A percentile compares a stretch with the other conserved stretches of the same genome.
Conservation (phyloP, 371 early-diverging fungal genomes). For the Mortierella polycephala region DNA sequence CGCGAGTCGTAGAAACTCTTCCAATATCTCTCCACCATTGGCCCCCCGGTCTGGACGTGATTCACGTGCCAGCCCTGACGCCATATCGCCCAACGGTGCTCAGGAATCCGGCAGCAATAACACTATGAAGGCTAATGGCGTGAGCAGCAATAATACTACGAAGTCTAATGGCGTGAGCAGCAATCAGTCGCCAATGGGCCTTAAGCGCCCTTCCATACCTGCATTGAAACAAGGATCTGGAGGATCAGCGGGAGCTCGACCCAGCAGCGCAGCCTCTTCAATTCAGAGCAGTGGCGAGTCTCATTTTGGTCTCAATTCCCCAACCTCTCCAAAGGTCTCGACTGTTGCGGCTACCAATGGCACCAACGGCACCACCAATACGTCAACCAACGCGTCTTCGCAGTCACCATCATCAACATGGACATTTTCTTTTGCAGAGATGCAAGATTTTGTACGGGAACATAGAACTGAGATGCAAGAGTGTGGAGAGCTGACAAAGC, state of each 20-base stretch:
- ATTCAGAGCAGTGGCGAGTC: slow-evolving; percentile 18
- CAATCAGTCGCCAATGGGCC: slow-evolving; percentile 4
- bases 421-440: slow-evolving; percentile 36
- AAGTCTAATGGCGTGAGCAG: slow-evolving; percentile 3
- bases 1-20: slow-evolving; percentile 26
- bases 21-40: slow-evolving; percentile 37
- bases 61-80: slow-evolving; percentile 25
- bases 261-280: slow-evolving; percentile 9
- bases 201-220: slow-evolving; percentile 38
- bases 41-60: slow-evolving; percentile 12
- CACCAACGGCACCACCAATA: background rate
- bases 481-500: slow-evolving; percentile 76
- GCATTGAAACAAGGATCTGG: slow-evolving; percentile 14
- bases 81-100: background rate
- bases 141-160: background rate
- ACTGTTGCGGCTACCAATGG: slow-evolving; percentile 1
- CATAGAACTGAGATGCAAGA: slow-evolving; percentile 86
- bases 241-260: slow-evolving; percentile 10
- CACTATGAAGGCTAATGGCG: background rate
- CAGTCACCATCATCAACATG: slow-evolving; percentile 4
- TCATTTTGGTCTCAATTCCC: slow-evolving; percentile 26
- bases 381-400: slow-evolving; percentile 8
- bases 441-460: slow-evolving; percentile 77
- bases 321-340: slow-evolving; percentile 27
- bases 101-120: slow-evolving; percentile 3